A percentile compares a stretch with the other conserved stretches of the same genome.
These are phyloP conservation scores for Wilcoxina mikolae DNA, from an alignment of 495 filamentous ascomycete species.

Conservation along the genomic window DNA sequence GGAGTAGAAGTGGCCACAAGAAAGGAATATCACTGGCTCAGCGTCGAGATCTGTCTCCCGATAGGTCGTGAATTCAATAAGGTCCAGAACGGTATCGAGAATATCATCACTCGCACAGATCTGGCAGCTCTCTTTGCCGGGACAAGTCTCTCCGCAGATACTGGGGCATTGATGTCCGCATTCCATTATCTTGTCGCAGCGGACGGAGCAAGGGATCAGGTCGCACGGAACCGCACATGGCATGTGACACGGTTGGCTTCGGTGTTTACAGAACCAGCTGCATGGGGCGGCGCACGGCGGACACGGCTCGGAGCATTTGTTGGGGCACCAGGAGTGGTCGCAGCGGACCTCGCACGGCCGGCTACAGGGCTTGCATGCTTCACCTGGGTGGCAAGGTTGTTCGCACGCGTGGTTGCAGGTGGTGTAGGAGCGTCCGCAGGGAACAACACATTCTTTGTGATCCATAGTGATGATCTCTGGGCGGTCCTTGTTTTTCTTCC, in stretches of 20 bases:
- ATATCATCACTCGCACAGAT: conserved; percentile 35
- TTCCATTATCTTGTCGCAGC: conserved; percentile 41
- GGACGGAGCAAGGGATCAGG: conserved; percentile 47
- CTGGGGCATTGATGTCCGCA: conserved; percentile 61
- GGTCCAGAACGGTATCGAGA: conserved; percentile 39
- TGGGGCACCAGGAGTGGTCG: conserved; percentile 45
- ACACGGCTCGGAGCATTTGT: conserved; percentile 49
- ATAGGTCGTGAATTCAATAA: conserved; percentile 38
- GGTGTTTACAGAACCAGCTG: conserved; percentile 43
- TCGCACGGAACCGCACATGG: conserved; percentile 50
- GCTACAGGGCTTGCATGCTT: conserved; percentile 41
- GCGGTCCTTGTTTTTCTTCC: conserved; percentile 17
- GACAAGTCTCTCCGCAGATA: conserved; percentile 53
- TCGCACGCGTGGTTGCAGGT: conserved; percentile 47
- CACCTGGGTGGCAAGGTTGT: conserved; percentile 39
- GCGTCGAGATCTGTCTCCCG: conserved; percentile 42
- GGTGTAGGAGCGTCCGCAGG: conserved; percentile 40
- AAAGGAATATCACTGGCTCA: conserved; percentile 46
- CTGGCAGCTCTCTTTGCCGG: conserved; percentile 42
- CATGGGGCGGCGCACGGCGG: conserved; percentile 48
- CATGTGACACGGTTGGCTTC: conserved; percentile 37
- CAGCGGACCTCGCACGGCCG: conserved; percentile 47
- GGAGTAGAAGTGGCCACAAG: conserved; percentile 53
- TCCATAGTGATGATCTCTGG: conserved; percentile 12
- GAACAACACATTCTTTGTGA: conserved; percentile 39